These are phyloP conservation scores for Metschnikowia arizonensis DNA, from an alignment of 805 yeast genomes.

Conservation along the genomic window DNA sequence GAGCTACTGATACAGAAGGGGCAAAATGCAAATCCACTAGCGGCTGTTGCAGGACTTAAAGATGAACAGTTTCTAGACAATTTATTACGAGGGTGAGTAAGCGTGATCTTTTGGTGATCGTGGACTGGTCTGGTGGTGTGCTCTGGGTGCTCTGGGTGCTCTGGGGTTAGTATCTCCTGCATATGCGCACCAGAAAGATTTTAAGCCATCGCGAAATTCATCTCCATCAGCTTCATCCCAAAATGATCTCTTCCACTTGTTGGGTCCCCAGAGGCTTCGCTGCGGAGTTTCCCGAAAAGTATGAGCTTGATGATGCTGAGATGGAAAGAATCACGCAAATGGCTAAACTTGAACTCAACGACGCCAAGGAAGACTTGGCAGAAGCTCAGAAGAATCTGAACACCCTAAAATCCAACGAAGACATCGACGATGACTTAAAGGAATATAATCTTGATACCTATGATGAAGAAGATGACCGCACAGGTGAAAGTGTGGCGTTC, in stretches of 20 bases:
- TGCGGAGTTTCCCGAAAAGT: slow-evolving; percentile 84
- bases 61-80: slow-evolving; percentile 19
- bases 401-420: slow-evolving; percentile 50
- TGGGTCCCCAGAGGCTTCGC: slow-evolving; percentile 98
- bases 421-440: slow-evolving; percentile 77
- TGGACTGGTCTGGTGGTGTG: no score
- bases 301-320: slow-evolving; percentile 86
- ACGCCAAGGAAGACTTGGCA: slow-evolving; percentile 63
- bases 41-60: not conserved
- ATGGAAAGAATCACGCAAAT: slow-evolving; percentile 83
- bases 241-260: slow-evolving; percentile 83
- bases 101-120: no score
- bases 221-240: slow-evolving; percentile 1
- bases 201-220: slow-evolving; percentile 9
- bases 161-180: not conserved
- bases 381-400: slow-evolving; percentile 31
- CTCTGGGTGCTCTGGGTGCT: not conserved
- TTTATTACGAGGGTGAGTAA: slow-evolving; percentile 9
- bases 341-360: slow-evolving; percentile 78
- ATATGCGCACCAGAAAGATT: slow-evolving; percentile 1
- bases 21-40: no score
- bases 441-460: slow-evolving; percentile 85
- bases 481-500: slow-evolving; percentile 60
- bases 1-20: no score
- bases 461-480: slow-evolving; percentile 52